These are phyloP conservation scores for Klebsormidium nitens DNA, from an alignment of 139 green algal species.

Conservation along the genomic window DNA sequence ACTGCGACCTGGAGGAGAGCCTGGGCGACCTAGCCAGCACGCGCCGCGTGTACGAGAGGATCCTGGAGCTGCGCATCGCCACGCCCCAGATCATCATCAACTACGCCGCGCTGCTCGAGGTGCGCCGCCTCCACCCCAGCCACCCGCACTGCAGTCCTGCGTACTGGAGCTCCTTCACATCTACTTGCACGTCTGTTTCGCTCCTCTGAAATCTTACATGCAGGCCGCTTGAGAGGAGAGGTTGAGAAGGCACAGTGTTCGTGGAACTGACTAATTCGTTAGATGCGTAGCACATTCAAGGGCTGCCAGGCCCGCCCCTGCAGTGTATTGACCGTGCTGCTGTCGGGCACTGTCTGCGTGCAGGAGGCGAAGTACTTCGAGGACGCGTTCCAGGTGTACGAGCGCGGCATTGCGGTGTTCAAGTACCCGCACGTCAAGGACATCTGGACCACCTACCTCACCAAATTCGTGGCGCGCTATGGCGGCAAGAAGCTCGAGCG, in stretches of 20 bases:
- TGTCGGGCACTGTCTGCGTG: conserved; percentile 7
- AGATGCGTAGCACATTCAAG: no score
- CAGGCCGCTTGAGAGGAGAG: no score
- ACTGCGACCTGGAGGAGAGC: conserved; percentile 89
- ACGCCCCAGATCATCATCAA: conserved; percentile 97
- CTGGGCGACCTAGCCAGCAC: conserved; percentile 80
- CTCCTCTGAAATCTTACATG: no score
- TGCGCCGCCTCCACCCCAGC: no score
- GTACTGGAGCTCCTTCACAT: no score
- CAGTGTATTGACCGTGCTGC: conserved; percentile 44
- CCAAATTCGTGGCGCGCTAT: conserved; percentile 80
- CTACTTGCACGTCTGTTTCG: no score
- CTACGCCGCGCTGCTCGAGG: conserved; percentile 75
- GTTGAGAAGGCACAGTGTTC: no score
- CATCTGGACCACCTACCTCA: conserved; percentile 93
- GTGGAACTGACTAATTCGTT: no score
- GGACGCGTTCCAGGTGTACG: conserved; percentile 91
- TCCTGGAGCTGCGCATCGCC: conserved; percentile 85
- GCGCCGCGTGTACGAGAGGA: conserved; percentile 71
- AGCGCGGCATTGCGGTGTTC: conserved; percentile 86
- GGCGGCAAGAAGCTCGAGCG: conserved; percentile 90
- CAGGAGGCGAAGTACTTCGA: conserved; percentile 90
- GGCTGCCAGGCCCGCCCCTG: no score
- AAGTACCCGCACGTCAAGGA: conserved; percentile 91
- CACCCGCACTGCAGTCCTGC: no score